phyloP scores from a whole-genome alignment of 768 basidiomycete genomes.

The Lentinula lateritia region DNA sequence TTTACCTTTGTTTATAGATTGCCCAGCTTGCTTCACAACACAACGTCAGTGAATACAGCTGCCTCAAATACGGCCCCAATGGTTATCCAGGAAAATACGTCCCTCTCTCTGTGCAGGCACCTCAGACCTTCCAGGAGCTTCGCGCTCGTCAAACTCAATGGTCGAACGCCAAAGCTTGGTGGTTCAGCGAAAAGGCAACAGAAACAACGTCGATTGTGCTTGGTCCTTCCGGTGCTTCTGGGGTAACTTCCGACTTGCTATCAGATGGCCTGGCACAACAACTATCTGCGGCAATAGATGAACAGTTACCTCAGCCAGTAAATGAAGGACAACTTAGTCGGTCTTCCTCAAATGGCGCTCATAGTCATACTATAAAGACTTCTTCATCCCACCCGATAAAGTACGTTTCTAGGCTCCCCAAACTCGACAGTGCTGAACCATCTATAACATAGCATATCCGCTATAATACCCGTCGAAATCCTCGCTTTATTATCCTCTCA shows the following conservation, averaged over 20 bases:
- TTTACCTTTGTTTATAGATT: background rate
- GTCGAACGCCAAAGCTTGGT: constrained; percentile 40
- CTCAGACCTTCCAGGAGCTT: constrained; percentile 50
- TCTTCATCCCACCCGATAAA: constrained; percentile 82
- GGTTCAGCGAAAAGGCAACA: constrained; percentile 28
- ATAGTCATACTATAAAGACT: constrained; percentile 46
- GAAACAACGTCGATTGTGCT: constrained; percentile 16
- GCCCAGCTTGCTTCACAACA: constrained; percentile 63
- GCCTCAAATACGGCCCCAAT: constrained; percentile 57
- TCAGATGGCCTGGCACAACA: constrained; percentile 36
- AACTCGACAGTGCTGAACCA: background rate
- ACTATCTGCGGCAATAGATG: constrained; percentile 49
- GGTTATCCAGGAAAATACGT: constrained; percentile 55
- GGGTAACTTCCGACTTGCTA: constrained; percentile 9
- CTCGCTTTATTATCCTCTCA: constrained; percentile 48
- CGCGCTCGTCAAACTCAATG: constrained; percentile 43
- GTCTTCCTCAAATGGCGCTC: background rate
- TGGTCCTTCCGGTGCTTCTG: constrained; percentile 22
- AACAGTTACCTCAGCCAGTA: constrained; percentile 20
- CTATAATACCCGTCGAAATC: constrained; percentile 55
- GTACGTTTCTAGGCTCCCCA: constrained; percentile 27
- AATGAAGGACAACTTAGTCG: background rate
- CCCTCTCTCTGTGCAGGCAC: constrained; percentile 59
- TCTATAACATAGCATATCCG: constrained; percentile 45
- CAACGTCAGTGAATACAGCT: constrained; percentile 66